A percentile compares a stretch with the other conserved stretches of the same genome.
These are phyloP conservation scores for Yarrowia yakushimensis DNA, from an alignment of 805 yeast species.

Conservation along the genomic window DNA sequence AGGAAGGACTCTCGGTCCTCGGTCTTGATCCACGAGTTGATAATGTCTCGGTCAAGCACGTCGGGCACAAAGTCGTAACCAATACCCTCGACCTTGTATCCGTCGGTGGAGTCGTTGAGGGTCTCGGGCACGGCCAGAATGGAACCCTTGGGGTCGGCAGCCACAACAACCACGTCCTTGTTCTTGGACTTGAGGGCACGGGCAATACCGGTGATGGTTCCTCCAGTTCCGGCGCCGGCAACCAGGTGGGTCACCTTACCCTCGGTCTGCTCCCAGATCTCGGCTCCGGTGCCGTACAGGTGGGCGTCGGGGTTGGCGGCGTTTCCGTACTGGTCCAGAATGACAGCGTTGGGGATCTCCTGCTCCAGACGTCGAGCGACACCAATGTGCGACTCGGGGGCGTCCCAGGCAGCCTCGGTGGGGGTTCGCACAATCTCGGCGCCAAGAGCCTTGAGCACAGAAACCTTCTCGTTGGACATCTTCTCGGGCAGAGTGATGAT, in stretches of 20 bases:
- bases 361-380: slow-evolving; percentile 76
- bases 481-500: slow-evolving; percentile 87
- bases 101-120: slow-evolving; percentile 53
- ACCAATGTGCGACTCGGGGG: slow-evolving; percentile 88
- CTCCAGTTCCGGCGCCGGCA: slow-evolving; percentile 95
- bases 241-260: slow-evolving; percentile 70
- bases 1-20: slow-evolving; percentile 77
- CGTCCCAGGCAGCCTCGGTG: slow-evolving; percentile 88
- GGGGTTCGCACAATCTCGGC: slow-evolving; percentile 91
- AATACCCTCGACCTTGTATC: slow-evolving; percentile 83
- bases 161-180: slow-evolving; percentile 58
- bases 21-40: slow-evolving; percentile 82
- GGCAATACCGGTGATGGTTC: slow-evolving; percentile 82
- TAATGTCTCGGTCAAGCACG: slow-evolving; percentile 60
- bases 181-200: slow-evolving; percentile 69
- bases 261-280: slow-evolving; percentile 75
- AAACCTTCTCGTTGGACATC: slow-evolving; percentile 87
- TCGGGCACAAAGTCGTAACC: slow-evolving; percentile 88
- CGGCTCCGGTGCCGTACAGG: slow-evolving; percentile 78
- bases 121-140: slow-evolving; percentile 76
- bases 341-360: slow-evolving; percentile 81
- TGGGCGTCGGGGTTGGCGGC: slow-evolving; percentile 79
- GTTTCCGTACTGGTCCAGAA: slow-evolving; percentile 79
- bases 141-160: slow-evolving; percentile 86
- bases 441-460: slow-evolving; percentile 82